Percentiles rank a stretch among this genome's conserved stretches.
These are phyloP conservation scores for Hirschfeldia incana DNA, from an alignment of 345 rosid genomes.

Conservation along the genomic window DNA sequence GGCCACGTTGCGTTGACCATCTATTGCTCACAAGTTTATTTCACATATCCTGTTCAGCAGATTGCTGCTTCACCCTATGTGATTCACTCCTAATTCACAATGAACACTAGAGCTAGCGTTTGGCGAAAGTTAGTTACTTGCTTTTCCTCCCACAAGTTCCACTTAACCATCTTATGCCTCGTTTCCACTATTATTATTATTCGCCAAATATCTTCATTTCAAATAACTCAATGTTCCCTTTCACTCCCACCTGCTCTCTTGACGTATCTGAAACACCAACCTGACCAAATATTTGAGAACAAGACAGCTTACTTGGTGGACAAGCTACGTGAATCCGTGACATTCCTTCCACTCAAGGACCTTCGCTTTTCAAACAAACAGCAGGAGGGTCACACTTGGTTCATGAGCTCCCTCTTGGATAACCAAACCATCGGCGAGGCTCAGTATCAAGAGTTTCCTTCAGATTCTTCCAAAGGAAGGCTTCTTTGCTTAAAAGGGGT, in stretches of 20 bases:
- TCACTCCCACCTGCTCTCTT: constrained; percentile 16
- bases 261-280: constrained; percentile 20
- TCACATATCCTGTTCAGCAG: not conserved
- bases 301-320: constrained; percentile 28
- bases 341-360: constrained; percentile 69
- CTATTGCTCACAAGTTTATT: not conserved
- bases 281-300: not conserved
- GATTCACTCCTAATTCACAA: not conserved
- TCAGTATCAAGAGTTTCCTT: constrained; percentile 68
- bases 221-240: constrained; percentile 1
- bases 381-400: constrained; percentile 67
- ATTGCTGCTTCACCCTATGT: not conserved
- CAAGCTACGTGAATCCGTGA: constrained; percentile 53
- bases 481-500: constrained; percentile 68
- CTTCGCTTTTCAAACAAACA: constrained; percentile 49
- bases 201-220: constrained; percentile 32
- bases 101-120: not conserved
- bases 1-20: not conserved
- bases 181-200: constrained; percentile 24
- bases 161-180: constrained; percentile 13
- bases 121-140: not conserved
- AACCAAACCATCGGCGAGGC: constrained; percentile 59
- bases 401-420: constrained; percentile 73
- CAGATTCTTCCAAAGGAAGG: constrained; percentile 51
- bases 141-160: not conserved